These are phyloP conservation scores for Beauveria sp. DNA, from an alignment of 2,329 filamentous ascomycete genomes.

Conservation along the genomic window DNA sequence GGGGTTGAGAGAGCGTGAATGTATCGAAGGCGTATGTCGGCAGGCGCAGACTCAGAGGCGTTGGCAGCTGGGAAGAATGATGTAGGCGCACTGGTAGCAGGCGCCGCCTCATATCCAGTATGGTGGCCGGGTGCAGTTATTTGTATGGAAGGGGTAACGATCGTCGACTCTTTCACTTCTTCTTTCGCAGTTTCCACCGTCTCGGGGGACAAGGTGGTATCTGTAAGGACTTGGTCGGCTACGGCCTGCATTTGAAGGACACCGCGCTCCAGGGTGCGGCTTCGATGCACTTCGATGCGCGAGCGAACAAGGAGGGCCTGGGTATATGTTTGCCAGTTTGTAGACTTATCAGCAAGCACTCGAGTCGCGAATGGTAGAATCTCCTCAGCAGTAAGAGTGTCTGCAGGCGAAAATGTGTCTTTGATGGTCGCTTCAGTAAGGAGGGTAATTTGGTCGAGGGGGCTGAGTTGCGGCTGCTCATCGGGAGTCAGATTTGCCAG, in stretches of 20 bases:
- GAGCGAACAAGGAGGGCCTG: conserved; percentile 86
- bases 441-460: conserved; percentile 84
- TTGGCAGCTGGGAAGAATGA: conserved; percentile 77
- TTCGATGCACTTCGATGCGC: conserved; percentile 79
- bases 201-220: conserved; percentile 48
- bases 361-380: conserved; percentile 85
- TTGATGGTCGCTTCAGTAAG: conserved; percentile 82
- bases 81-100: conserved; percentile 42
- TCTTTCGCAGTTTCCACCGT: conserved; percentile 21
- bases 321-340: conserved; percentile 97
- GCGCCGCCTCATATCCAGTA: conserved; percentile 13
- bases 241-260: conserved; percentile 90
- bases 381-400: conserved; percentile 87
- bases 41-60: conserved; percentile 68
- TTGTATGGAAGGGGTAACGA: conserved; percentile 37
- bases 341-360: conserved; percentile 79
- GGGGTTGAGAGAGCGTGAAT: conserved; percentile 79
- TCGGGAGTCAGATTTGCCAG: conserved; percentile 64
- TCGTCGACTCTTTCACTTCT: conserved; percentile 21
- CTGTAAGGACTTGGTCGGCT: conserved; percentile 88
- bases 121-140: conserved; percentile 31
- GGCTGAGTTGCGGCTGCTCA: conserved; percentile 71
- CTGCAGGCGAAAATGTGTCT: conserved; percentile 74
- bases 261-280: conserved; percentile 80
- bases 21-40: conserved; percentile 69